Conservation (phyloP, 768 basidiomycete species). For the Tylopilus subfusipes region DNA sequence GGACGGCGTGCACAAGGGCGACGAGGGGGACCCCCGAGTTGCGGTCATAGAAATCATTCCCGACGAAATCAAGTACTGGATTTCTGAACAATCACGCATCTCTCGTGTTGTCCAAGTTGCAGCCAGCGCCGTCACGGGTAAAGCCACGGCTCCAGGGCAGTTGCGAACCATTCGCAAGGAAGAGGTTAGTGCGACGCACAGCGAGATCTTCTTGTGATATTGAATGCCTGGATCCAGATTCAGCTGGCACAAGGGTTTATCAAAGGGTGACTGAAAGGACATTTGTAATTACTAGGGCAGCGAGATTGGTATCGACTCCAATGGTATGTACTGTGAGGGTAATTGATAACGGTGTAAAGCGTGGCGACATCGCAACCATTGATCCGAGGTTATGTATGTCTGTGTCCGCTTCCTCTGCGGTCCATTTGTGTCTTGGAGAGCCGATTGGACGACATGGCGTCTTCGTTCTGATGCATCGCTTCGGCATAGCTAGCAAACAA, state of each 20-base stretch:
- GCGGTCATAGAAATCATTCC: constrained; percentile 76
- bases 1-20: constrained; percentile 83
- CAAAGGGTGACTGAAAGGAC: constrained; percentile 7
- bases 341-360: background rate
- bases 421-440: constrained; percentile 38
- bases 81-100: constrained; percentile 56
- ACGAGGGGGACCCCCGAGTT: constrained; percentile 73
- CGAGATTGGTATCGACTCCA: constrained; percentile 3
- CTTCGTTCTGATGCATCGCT: constrained; percentile 74
- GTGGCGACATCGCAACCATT: background rate
- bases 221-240: constrained; percentile 12
- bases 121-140: constrained; percentile 56
- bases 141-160: constrained; percentile 67
- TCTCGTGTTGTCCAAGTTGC: constrained; percentile 61
- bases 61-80: constrained; percentile 79
- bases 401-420: constrained; percentile 19
- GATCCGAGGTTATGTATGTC: constrained; percentile 6
- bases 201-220: background rate
- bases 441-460: constrained; percentile 64
- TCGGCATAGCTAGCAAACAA: constrained; percentile 51
- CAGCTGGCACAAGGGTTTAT: constrained; percentile 12
- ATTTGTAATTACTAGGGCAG: background rate
- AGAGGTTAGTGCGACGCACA: constrained; percentile 50
- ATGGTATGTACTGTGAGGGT: constrained; percentile 15
- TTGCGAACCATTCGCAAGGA: constrained; percentile 66